Evolutionary conservation across 2,329 filamentous ascomycete species (phyloP), one percentile per base, ranked within the genome.

Genomic region (Trichothecium roseum): DNA sequence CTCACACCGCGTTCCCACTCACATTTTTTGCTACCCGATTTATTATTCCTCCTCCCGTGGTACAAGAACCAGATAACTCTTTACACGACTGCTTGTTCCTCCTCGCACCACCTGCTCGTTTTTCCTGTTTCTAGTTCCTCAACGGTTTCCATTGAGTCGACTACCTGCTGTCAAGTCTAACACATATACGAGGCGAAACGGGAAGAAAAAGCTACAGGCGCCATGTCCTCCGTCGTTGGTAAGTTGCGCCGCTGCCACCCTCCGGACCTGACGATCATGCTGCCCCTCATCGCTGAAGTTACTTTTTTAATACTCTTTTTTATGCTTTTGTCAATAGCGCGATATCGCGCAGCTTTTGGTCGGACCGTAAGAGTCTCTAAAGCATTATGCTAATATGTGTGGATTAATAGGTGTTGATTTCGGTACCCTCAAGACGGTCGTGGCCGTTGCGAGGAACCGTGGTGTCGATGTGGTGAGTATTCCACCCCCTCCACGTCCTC

Each of bases 361-460:
- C 20, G 6, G 6, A 24, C 20, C 20, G 20, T 10, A 24, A 10
- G 6, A 24, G 6, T 6, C 10, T 6, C 12, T 10, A 6, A 24
- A 24, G 28, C n/a, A 18, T 13, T 6, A 32, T 29, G 30, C 37
- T 39, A 30, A 39, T 30, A 10, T 32, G 20, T 24, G n/a, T 18
- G 32, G 13, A 20, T 33, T 39, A 36, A 37, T 37, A 75, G 87
- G 87, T 65, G 78, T 94, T 64, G 89, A 96, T 76, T 81, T 96
- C 68, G 89, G 89, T 69, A 86, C 86, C 50, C 79, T 94, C 62
- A 94, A 93, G 76, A 94, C 89, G 60, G 88, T 94, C 57, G 84
- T 96, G 66, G 89, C 89, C 60, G 89, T 96, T 63, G 91, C 91
- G 59, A 80, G 91, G 63, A 96, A 96, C 67, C 88, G 93, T 62